These are phyloP conservation scores for Aspergillus diversus DNA, from an alignment of 495 filamentous ascomycete species.

Conservation along the genomic window DNA sequence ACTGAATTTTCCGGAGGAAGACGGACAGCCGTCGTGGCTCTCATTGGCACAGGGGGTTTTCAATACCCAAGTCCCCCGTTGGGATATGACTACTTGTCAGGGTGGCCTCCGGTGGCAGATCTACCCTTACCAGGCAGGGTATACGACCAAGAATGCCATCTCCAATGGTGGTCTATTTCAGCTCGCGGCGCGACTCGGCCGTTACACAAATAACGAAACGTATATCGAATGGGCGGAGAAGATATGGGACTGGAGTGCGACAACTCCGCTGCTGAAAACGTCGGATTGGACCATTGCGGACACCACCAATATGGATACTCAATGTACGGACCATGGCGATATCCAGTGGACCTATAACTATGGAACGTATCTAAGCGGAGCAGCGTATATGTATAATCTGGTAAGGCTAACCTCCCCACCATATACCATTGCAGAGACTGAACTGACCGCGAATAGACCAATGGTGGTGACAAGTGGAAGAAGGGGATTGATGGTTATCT, in stretches of 20 bases:
- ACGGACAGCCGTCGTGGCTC: constrained; percentile 62
- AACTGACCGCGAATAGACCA: constrained; percentile 40
- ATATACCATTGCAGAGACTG: not conserved
- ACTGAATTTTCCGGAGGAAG: constrained; percentile 67
- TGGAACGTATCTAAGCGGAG: constrained; percentile 72
- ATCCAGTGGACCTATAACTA: constrained; percentile 80
- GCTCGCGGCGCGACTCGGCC: constrained; percentile 72
- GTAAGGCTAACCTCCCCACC: constrained; percentile 35
- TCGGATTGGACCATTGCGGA: constrained; percentile 64
- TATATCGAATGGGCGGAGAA: constrained; percentile 77
- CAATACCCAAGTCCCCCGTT: constrained; percentile 68
- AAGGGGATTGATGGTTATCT: constrained; percentile 58
- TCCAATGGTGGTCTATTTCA: constrained; percentile 83
- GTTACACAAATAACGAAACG: constrained; percentile 75
- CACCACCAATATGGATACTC: constrained; percentile 58
- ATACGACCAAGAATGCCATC: constrained; percentile 78
- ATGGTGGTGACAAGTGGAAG: constrained; percentile 56
- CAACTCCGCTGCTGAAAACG: constrained; percentile 56
- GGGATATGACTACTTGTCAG: constrained; percentile 67
- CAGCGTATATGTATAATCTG: constrained; percentile 78
- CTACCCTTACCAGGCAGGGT: constrained; percentile 78
- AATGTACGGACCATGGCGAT: constrained; percentile 63
- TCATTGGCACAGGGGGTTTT: constrained; percentile 62
- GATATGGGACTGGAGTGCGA: constrained; percentile 69
- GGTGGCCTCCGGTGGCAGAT: constrained; percentile 90